Conservation (phyloP, 75 land plant species). For the Selaginella moellendorffii region DNA sequence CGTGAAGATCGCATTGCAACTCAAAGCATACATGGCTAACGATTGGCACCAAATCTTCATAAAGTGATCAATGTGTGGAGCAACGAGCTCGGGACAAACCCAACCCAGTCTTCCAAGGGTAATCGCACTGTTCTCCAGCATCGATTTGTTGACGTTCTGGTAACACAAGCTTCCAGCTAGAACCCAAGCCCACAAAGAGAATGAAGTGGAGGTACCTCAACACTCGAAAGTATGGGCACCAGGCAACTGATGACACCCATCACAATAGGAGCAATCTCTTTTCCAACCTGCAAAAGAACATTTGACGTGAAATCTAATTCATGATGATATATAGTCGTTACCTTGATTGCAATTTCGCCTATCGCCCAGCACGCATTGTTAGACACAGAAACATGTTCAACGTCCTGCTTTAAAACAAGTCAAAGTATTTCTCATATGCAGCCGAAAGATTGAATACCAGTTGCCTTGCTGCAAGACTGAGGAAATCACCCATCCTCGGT, state of each 20-base stretch:
- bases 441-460: no score
- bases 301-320: no score
- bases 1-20: neutral
- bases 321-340: no score
- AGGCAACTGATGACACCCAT: constrained; percentile 63
- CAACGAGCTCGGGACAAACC: constrained; percentile 91
- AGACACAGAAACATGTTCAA: constrained; percentile 77
- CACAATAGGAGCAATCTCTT: constrained; percentile 71
- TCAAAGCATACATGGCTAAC: constrained; percentile 50
- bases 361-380: constrained; percentile 99
- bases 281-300: constrained; percentile 70
- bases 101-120: constrained; percentile 92
- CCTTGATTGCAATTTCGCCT: constrained; percentile 97
- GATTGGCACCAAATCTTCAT: constrained; percentile 88
- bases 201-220: constrained; percentile 43
- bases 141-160: constrained; percentile 79
- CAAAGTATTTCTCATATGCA: no score
- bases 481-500: constrained; percentile 65
- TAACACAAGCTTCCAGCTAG: neutral
- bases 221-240: constrained; percentile 70
- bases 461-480: constrained; percentile 71
- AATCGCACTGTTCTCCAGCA: constrained; percentile 93
- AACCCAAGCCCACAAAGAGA: neutral
- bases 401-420: no score
- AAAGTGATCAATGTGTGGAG: constrained; percentile 97